phyloP scores from a whole-genome alignment of 305 asterid species.

The Fraxinus greggii region DNA sequence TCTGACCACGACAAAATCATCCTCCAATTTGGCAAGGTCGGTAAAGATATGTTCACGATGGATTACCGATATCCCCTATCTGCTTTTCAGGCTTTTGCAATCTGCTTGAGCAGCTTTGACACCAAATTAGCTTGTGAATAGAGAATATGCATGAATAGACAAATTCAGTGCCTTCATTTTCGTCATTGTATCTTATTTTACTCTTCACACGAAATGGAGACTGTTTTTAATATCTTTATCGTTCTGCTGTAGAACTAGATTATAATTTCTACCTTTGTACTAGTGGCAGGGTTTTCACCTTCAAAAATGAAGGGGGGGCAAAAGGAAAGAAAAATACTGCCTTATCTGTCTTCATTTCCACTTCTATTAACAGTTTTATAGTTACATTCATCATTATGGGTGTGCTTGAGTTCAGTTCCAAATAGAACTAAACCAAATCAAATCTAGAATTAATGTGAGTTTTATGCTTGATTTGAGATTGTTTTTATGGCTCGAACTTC shows the following conservation, averaged over 20 bases:
- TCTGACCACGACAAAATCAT: conserved; percentile 54
- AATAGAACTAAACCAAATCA: too few relatives aligned
- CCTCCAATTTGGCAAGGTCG: conserved; percentile 64
- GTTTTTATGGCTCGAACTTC: too few relatives aligned
- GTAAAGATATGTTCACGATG: conserved; percentile 67
- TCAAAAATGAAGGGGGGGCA: neutral
- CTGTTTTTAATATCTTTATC: neutral
- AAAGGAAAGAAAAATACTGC: neutral
- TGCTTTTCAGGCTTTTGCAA: conserved; percentile 67
- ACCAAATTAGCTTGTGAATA: conserved; percentile 68
- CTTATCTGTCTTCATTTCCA: neutral
- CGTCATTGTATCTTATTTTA: neutral
- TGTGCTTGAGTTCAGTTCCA: too few relatives aligned
- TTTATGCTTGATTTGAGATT: too few relatives aligned
- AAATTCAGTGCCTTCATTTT: neutral
- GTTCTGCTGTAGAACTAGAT: neutral
- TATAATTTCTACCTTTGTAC: neutral
- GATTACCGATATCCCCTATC: conserved; percentile 64
- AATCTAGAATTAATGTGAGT: too few relatives aligned
- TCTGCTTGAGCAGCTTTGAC: conserved; percentile 71
- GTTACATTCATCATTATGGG: too few relatives aligned
- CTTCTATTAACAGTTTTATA: too few relatives aligned
- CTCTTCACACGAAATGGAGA: neutral
- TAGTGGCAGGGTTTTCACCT: neutral
- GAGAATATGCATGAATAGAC: neutral